These are phyloP conservation scores for Eucalyptus marginata DNA, from an alignment of 345 rosid genomes.

Conservation along the genomic window DNA sequence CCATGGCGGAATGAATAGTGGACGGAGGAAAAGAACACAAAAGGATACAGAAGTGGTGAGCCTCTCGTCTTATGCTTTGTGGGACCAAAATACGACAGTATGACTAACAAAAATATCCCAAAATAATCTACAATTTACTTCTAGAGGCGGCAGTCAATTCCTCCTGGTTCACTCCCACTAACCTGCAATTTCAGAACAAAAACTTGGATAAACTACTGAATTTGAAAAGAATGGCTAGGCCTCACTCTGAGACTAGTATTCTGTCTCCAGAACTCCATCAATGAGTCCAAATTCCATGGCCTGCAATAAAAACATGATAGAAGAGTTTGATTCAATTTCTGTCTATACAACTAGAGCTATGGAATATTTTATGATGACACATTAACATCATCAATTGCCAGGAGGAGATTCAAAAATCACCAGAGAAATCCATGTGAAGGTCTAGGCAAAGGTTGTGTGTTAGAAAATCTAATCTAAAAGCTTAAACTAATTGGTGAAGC, in stretches of 20 bases:
- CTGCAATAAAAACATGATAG: conserved; percentile 18
- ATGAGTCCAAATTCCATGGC: conserved; percentile 84
- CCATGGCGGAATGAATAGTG: not conserved
- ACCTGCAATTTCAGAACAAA: not conserved
- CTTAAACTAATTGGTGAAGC: not conserved
- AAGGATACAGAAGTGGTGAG: not conserved
- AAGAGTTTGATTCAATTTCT: not conserved
- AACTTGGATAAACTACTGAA: not conserved
- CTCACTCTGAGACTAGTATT: conserved; percentile 23
- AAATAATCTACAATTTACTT: not conserved
- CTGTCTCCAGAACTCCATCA: conserved; percentile 77
- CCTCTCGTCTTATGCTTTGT: not conserved
- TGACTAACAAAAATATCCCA: not conserved
- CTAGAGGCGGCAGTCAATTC: not conserved
- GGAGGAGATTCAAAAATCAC: not conserved
- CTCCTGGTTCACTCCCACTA: not conserved
- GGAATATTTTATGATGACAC: not conserved
- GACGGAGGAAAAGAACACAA: not conserved
- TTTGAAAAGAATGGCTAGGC: not conserved
- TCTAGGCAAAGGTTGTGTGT: not conserved
- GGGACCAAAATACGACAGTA: not conserved
- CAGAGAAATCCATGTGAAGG: not conserved
- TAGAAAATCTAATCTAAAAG: not conserved
- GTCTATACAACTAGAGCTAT: not conserved
- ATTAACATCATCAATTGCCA: not conserved